Base-by-base conservation (phyloP, 1,139 yeast genomes). In the Suhomyces chickasaworum region DNA sequence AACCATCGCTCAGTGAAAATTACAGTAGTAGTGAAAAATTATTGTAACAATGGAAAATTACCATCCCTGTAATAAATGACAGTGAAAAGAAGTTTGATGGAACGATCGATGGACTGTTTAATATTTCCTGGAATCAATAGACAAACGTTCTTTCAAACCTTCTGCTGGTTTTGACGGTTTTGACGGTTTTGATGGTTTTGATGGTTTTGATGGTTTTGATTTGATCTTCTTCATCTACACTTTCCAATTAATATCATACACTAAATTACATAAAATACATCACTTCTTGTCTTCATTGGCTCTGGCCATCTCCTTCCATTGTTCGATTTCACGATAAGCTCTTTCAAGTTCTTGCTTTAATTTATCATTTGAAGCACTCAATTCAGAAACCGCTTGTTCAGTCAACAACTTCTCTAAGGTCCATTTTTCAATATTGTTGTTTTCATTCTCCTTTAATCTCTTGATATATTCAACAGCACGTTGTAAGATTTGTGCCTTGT, bases 261-360 rank as follows among this genome's bases (percentile, higher is more conserved):
- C 42, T 43, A 43, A 34, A 39, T 15, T 37, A 37, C 43, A 41
- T 39, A 39, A 32, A 39, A 29, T 33, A 44, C 41, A 41, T 40
- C 37, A 46, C 51, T 56, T 53, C 53, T 56, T 50, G 44, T 58
- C 61, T 48, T 64, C 62, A 41, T 63, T 65, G 38, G 51, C 51
- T 15, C 66, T 63, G 36, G 68, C 70, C 54, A 57, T 57, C 54
- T 66, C 80, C 75, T 89, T 88, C 83, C 91, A 86, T 53, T 78
- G 84, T 61, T 89, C 97, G 47, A 87, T 83, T 62, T 91, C 97
- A 56, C 95, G 78, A 77, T 93, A 91, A n/a, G 97, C 95, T 60
- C 89, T 83, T 56, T 89, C 91, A 55, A 89, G 76, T 68, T 89
- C 96, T 44, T 74, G 77, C 66, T 87, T 87, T 60, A 89, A 74